A percentile compares a stretch with the other conserved stretches of the same genome.
Evolutionary conservation across 139 green algal genomes (phyloP).

Genomic region (Picochlorum sp.): DNA sequence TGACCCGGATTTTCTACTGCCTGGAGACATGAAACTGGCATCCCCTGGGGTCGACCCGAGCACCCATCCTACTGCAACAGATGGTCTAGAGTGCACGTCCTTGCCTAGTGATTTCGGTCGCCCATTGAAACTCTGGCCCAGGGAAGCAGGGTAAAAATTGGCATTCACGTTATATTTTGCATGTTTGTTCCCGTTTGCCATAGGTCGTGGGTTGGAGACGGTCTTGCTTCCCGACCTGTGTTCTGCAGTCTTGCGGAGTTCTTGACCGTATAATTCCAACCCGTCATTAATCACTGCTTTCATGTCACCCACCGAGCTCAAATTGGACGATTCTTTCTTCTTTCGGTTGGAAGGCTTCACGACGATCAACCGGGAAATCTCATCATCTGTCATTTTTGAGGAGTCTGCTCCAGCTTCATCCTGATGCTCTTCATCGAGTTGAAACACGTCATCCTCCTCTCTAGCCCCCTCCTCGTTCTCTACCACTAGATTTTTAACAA

Average conservation of each 20-base stretch:
- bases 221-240: neutral
- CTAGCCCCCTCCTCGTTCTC: slow-evolving; percentile 29
- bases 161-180: slow-evolving; percentile 5
- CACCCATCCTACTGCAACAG: slow-evolving; percentile 57
- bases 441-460: slow-evolving; percentile 65
- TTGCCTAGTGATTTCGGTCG: neutral
- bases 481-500: slow-evolving; percentile 5
- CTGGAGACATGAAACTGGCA: slow-evolving; percentile 10
- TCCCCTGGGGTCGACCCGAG: slow-evolving; percentile 62
- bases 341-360: slow-evolving; percentile 40
- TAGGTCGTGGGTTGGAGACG: neutral
- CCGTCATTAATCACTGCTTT: slow-evolving; percentile 72
- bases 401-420: slow-evolving; percentile 13
- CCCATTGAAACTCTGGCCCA: slow-evolving; percentile 25
- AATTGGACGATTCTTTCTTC: neutral
- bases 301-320: slow-evolving; percentile 24
- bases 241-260: slow-evolving; percentile 28
- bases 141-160: slow-evolving; percentile 47
- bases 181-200: neutral
- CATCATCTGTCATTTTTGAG: slow-evolving; percentile 26
- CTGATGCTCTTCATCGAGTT: slow-evolving; percentile 51
- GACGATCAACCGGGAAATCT: slow-evolving; percentile 52
- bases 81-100: slow-evolving; percentile 36
- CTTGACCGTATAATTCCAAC: slow-evolving; percentile 68
- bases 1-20: slow-evolving; percentile 22